Base-by-base conservation (phyloP, 1,284 basidiomycete species). In the Xerocomus nothofagi region DNA sequence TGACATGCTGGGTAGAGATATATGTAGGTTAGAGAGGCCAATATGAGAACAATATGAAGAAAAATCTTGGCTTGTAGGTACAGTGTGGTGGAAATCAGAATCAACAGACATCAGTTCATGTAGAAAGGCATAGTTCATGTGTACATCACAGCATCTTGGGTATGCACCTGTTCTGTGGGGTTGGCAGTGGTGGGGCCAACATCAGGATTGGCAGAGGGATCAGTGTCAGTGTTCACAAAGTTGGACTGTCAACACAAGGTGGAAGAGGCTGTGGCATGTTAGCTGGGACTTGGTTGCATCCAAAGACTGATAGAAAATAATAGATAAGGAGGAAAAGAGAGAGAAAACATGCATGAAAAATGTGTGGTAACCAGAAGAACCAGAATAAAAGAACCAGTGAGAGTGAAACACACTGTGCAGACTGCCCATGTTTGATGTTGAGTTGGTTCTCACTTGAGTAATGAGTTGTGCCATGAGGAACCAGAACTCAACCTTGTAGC, bases 261-360 rank as follows among this genome's bases (percentile, higher is more conserved):
- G 77, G 65, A 88, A 88, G 29, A 89, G 74, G 0, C 85, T 93
- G 44, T 90, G 79, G 60, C 94, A 95, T 0, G 92, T 95, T 51
- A 96, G 71, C 64, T 96, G 93, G 1, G 91, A 91, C 44, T 80
- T 77, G 0, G 87, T 86, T 20, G 71, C 70, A 43, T 88, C 80
- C 39, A 96, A 75, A 69, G 93, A 93, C 11, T 76, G 72, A 12
- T 81, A 81, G 20, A 91, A 75, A 29, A 78, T 66, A 50, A 88
- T 73, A 1, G 91, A 90, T 91, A 50, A 2, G 8, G 27, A 11
- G 8, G 12, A n/a, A n/a, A n/a, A 11, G 4, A 14, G 18, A 10
- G 9, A 6, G 17, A n/a, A 33, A 6, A 6, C 15, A 9, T 23
- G 39, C 15, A 4, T 14, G 17, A 6, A 15, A 23, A n/a, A n/a